phyloP scores from a whole-genome alignment of 2,329 filamentous ascomycete species.

The Cladosporium austrohemisphaericum region DNA sequence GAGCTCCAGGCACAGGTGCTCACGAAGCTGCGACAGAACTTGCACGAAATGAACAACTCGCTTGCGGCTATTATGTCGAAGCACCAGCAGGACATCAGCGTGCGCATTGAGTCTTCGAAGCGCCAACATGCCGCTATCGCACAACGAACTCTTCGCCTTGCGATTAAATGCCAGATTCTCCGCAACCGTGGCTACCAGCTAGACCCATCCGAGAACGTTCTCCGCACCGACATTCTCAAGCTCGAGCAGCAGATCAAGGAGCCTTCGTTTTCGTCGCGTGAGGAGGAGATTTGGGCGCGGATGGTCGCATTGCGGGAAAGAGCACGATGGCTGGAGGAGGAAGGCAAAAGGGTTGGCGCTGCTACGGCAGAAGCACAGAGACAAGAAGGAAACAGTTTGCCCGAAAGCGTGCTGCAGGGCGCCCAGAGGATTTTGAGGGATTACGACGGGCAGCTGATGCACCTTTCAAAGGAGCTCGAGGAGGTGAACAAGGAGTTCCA shows the following conservation, averaged over 20 bases:
- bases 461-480: conserved; percentile 65
- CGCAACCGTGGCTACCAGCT: conserved; percentile 78
- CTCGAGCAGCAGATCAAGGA: conserved; percentile 70
- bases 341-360: conserved; percentile 65
- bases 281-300: conserved; percentile 82
- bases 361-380: conserved; percentile 38
- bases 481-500: conserved; percentile 58
- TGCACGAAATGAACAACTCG: conserved; percentile 76
- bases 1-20: conserved; percentile 68
- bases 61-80: conserved; percentile 68
- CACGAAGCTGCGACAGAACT: conserved; percentile 63
- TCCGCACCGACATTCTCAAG: conserved; percentile 66
- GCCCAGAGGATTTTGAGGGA: conserved; percentile 78
- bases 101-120: conserved; percentile 68
- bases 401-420: conserved; percentile 66
- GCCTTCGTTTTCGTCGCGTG: conserved; percentile 68
- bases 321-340: conserved; percentile 66
- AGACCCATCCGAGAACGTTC: conserved; percentile 72
- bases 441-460: conserved; percentile 73
- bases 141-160: conserved; percentile 69
- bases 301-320: conserved; percentile 72
- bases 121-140: conserved; percentile 69
- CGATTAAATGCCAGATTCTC: conserved; percentile 75
- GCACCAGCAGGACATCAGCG: conserved; percentile 72
- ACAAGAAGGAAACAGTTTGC: conserved; percentile 51